These are phyloP conservation scores for Podospora tetraspora DNA, from an alignment of 495 filamentous ascomycete species.

Conservation along the genomic window DNA sequence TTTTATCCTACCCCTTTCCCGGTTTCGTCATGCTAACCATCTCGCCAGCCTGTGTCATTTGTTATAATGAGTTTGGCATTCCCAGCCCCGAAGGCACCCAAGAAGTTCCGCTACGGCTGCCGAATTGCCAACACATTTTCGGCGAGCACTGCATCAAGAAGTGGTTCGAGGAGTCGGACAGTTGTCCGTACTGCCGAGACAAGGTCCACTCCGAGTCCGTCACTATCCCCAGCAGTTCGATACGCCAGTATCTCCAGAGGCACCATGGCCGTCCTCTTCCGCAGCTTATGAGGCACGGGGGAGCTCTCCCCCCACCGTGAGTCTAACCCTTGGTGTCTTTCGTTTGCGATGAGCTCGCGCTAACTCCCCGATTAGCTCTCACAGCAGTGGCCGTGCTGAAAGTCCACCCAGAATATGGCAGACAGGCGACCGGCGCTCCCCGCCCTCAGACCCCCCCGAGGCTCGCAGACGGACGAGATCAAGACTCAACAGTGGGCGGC, in stretches of 20 bases:
- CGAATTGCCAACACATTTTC: conserved; percentile 55
- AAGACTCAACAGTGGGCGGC: conserved; percentile 30
- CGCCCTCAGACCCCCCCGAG: conserved; percentile 33
- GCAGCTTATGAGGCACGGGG: neutral
- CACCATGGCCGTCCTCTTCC: neutral
- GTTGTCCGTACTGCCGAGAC: conserved; percentile 54
- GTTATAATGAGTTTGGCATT: conserved; percentile 52
- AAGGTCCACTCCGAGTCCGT: conserved; percentile 47
- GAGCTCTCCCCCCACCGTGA: conserved; percentile 1
- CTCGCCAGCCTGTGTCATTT: conserved; percentile 48
- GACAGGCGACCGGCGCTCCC: conserved; percentile 35
- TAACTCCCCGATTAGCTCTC: neutral
- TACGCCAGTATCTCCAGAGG: neutral
- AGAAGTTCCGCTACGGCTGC: conserved; percentile 47
- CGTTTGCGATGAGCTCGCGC: neutral
- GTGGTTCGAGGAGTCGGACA: conserved; percentile 55
- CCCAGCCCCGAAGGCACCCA: conserved; percentile 47
- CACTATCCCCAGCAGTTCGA: conserved; percentile 17
- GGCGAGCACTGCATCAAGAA: conserved; percentile 56
- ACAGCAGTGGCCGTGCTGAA: neutral
- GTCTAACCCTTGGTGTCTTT: neutral
- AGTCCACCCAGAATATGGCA: conserved; percentile 16
- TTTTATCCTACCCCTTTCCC: neutral
- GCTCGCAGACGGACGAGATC: conserved; percentile 35
- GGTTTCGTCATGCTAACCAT: neutral